These are phyloP conservation scores for Pyracantha coccinea DNA, from an alignment of 331 rosid species.

Conservation along the genomic window DNA sequence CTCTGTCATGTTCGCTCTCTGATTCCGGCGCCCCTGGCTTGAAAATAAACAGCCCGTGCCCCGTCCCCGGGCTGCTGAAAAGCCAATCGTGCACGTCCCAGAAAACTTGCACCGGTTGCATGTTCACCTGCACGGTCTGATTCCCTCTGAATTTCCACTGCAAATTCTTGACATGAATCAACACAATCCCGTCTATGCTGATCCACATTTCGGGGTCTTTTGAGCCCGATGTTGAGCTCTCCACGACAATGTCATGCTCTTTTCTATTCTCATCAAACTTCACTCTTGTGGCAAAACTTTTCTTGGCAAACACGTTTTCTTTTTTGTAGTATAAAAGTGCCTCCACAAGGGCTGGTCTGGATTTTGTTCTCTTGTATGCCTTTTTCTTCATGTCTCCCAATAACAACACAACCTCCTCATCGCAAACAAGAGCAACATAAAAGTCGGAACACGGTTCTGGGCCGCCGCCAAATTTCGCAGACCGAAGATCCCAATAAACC, in stretches of 20 bases:
- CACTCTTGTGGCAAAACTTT: conserved; percentile 55
- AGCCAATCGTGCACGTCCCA: conserved; percentile 91
- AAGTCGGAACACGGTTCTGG: conserved; percentile 66
- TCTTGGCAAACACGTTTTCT: conserved; percentile 78
- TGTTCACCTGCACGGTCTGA: conserved; percentile 50
- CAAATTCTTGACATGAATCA: conserved; percentile 71
- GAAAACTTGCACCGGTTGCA: conserved; percentile 55
- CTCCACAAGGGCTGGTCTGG: conserved; percentile 40
- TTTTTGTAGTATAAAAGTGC: conserved; percentile 42
- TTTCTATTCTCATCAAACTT: conserved; percentile 47
- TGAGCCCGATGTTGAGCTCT: conserved; percentile 41
- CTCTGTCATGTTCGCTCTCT: conserved; percentile 37
- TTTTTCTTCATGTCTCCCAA: conserved; percentile 71
- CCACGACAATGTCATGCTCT: conserved; percentile 73
- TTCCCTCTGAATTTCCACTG: conserved; percentile 91
- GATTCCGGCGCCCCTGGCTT: conserved; percentile 51
- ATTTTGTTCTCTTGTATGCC: conserved; percentile 63
- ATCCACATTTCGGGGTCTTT: conserved; percentile 90
- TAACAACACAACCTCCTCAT: conserved; percentile 51
- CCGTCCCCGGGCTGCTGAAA: conserved; percentile 43
- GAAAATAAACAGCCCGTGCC: conserved; percentile 68
- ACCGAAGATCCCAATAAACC: conserved; percentile 70
- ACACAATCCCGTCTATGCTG: conserved; percentile 62
- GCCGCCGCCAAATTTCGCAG: conserved; percentile 45
- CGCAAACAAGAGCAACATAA: conserved; percentile 54